Percentiles rank a stretch among this genome's conserved stretches.
Conservation (phyloP, 495 filamentous ascomycete genomes). For the Lophiotrema nucula region DNA sequence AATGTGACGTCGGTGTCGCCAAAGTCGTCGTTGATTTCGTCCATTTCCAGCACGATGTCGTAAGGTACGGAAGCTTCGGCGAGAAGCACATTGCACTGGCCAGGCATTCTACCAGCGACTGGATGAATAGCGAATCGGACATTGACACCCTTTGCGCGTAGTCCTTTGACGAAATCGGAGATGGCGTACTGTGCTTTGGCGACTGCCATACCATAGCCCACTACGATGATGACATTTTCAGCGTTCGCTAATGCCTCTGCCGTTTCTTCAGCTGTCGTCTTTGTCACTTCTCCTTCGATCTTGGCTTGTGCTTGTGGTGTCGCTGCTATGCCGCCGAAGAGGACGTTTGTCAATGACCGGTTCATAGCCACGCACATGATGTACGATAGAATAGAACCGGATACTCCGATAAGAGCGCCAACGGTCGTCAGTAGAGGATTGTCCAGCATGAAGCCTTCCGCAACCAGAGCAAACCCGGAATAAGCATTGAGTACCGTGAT, state of each 20-base stretch:
- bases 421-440: conserved; percentile 76
- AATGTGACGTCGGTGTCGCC: conserved; percentile 76
- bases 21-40: conserved; percentile 89
- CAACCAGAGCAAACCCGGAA: conserved; percentile 78
- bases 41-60: conserved; percentile 71
- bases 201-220: conserved; percentile 85
- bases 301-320: conserved; percentile 61
- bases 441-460: conserved; percentile 84
- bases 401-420: conserved; percentile 76
- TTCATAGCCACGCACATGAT: conserved; percentile 79
- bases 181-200: conserved; percentile 85
- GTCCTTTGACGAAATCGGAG: conserved; percentile 68
- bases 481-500: conserved; percentile 85
- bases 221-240: conserved; percentile 77
- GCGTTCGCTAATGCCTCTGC: conserved; percentile 67
- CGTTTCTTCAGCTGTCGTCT: conserved; percentile 72
- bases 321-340: conserved; percentile 72
- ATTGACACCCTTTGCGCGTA: conserved; percentile 66
- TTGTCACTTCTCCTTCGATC: conserved; percentile 70
- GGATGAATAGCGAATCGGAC: conserved; percentile 86
- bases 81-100: conserved; percentile 80
- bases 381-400: conserved; percentile 71
- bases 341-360: conserved; percentile 71
- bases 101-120: conserved; percentile 80
- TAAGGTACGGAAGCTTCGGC: conserved; percentile 81